Conservation (phyloP, 2,329 filamentous ascomycete species). For the Xylaria arbuscula region DNA sequence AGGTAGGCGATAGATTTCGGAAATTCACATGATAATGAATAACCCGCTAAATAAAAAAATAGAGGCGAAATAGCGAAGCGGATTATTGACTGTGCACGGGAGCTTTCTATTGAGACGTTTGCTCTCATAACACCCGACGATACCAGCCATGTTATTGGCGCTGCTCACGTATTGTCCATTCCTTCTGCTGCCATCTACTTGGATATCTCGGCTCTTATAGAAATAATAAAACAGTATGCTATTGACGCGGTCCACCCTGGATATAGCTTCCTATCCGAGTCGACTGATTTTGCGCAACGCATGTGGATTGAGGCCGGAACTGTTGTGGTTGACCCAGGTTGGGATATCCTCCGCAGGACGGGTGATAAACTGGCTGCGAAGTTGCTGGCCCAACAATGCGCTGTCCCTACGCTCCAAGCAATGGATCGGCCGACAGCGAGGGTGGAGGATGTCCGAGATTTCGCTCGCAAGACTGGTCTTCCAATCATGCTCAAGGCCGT, state of each 20-base stretch:
- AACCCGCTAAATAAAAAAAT: not conserved
- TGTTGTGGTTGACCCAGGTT: constrained; percentile 67
- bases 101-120: constrained; percentile 36
- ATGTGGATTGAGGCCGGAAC: constrained; percentile 62
- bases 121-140: constrained; percentile 32
- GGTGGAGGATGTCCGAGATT: constrained; percentile 64
- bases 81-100: constrained; percentile 34
- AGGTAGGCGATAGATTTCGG: constrained; percentile 12
- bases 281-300: constrained; percentile 66
- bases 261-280: constrained; percentile 73
- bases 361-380: constrained; percentile 44
- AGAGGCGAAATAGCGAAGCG: constrained; percentile 38
- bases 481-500: constrained; percentile 69
- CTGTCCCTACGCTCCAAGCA: constrained; percentile 55
- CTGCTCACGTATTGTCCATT: constrained; percentile 25
- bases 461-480: constrained; percentile 51
- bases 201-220: constrained; percentile 27
- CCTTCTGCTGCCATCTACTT: constrained; percentile 28
- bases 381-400: constrained; percentile 55
- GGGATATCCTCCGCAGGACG: constrained; percentile 61
- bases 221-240: constrained; percentile 51
- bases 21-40: not conserved
- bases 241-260: constrained; percentile 67
- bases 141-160: constrained; percentile 28
- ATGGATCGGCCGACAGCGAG: constrained; percentile 39